Conservation (phyloP, 805 yeast species). For the Cyberlindnera galapagoensis region DNA sequence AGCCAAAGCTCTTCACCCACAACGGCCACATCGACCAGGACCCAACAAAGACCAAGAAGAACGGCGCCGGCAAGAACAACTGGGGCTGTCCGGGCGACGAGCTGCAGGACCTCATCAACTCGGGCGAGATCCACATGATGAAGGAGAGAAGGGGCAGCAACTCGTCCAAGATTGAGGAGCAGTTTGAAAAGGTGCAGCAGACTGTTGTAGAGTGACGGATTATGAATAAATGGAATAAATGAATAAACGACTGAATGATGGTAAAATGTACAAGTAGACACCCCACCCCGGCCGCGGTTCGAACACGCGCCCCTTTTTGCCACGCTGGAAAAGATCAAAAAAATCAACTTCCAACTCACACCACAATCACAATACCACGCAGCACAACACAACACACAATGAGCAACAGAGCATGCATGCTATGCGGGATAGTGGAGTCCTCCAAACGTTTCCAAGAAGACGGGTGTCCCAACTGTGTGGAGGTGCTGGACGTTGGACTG, state of each 20-base stretch:
- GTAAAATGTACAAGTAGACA: too few species aligned
- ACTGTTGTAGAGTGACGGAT: too few species aligned
- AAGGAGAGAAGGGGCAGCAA: conserved; percentile 49
- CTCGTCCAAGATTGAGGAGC: conserved; percentile 35
- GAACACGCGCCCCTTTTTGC: too few species aligned
- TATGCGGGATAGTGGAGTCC: conserved; percentile 89
- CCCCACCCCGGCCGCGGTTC: too few species aligned
- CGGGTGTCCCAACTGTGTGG: conserved; percentile 97
- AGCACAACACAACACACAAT: too few species aligned
- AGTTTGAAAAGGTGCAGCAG: conserved; percentile 27
- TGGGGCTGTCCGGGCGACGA: conserved; percentile 88
- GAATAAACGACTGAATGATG: too few species aligned
- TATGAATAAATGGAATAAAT: too few species aligned
- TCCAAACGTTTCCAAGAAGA: conserved; percentile 65
- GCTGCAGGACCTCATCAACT: conserved; percentile 51
- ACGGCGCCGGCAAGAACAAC: conserved; percentile 80
- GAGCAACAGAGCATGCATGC: conserved; percentile 79
- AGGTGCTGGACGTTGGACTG: conserved; percentile 80
- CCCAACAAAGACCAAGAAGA: conserved; percentile 74
- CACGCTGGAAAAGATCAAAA: too few species aligned
- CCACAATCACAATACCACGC: too few species aligned
- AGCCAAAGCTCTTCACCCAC: conserved; percentile 73
- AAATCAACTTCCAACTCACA: too few species aligned
- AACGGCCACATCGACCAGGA: conserved; percentile 61
- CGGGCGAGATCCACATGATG: conserved; percentile 47